Evolutionary conservation across 495 filamentous ascomycete species (phyloP).

Genomic region (Podospora appendiculata): DNA sequence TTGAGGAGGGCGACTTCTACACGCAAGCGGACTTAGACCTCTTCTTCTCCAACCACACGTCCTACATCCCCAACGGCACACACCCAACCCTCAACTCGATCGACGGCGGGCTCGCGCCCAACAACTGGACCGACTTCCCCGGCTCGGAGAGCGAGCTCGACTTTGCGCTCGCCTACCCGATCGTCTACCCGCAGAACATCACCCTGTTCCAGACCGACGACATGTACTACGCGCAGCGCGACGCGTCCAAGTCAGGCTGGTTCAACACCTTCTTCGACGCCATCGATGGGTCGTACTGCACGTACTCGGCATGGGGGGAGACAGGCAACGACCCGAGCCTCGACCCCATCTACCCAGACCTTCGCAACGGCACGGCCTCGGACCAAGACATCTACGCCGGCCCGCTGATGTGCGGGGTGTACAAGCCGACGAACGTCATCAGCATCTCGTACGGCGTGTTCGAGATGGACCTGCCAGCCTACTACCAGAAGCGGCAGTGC

Average conservation of each 20-base stretch:
- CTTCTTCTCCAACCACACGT: constrained; percentile 36
- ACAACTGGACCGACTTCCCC: constrained; percentile 3
- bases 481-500: constrained; percentile 23
- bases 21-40: constrained; percentile 47
- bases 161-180: constrained; percentile 21
- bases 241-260: constrained; percentile 21
- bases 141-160: constrained; percentile 19
- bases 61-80: neutral
- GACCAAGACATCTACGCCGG: constrained; percentile 22
- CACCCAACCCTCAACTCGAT: neutral
- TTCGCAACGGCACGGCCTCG: constrained; percentile 8
- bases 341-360: constrained; percentile 35
- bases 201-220: constrained; percentile 52
- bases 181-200: constrained; percentile 47
- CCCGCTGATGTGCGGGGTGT: constrained; percentile 37
- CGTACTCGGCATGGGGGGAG: constrained; percentile 9
- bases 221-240: constrained; percentile 19
- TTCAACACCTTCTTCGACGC: constrained; percentile 41
- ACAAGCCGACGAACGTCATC: constrained; percentile 24
- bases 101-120: constrained; percentile 3
- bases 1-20: constrained; percentile 1
- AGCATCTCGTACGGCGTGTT: constrained; percentile 23
- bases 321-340: constrained; percentile 26
- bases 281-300: constrained; percentile 52
- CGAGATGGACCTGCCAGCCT: constrained; percentile 19